Conservation (phyloP, 352 stramenopile species). For the Globisporangium echinulatum region DNA sequence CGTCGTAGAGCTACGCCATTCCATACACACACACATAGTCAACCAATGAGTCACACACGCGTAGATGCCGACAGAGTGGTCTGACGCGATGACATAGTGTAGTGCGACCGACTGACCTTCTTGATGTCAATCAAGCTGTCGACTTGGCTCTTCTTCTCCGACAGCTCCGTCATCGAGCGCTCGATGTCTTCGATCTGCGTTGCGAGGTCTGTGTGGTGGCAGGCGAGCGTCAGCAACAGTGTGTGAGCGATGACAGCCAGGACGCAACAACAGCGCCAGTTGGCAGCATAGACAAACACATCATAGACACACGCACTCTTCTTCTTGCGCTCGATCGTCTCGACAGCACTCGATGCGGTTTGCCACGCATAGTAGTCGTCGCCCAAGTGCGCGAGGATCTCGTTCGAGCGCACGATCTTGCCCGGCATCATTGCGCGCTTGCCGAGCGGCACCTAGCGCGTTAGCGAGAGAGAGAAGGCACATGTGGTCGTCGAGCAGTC, state of each 20-base stretch:
- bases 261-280: not conserved
- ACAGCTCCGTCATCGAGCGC: slow-evolving; percentile 31
- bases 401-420: slow-evolving; percentile 80
- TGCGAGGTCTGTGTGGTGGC: slow-evolving; percentile 23
- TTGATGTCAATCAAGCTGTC: slow-evolving; percentile 61
- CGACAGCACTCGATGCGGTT: slow-evolving; percentile 46
- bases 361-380: slow-evolving; percentile 82
- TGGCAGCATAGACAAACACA: not conserved
- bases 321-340: slow-evolving; percentile 72
- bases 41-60: not conserved
- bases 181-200: slow-evolving; percentile 55
- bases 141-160: slow-evolving; percentile 61
- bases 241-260: not conserved
- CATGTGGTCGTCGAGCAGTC: not conserved
- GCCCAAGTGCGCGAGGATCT: slow-evolving; percentile 74
- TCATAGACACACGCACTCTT: slow-evolving; percentile 30
- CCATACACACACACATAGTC: not conserved
- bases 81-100: not conserved
- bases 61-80: not conserved
- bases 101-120: slow-evolving; percentile 27
- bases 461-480: not conserved
- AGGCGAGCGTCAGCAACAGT: not conserved
- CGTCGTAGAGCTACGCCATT: slow-evolving; percentile 57
- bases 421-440: slow-evolving; percentile 80
- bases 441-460: slow-evolving; percentile 49